Evolutionary conservation across 441 rosid species (phyloP).

Genomic region (Adansonia grandidieri): DNA sequence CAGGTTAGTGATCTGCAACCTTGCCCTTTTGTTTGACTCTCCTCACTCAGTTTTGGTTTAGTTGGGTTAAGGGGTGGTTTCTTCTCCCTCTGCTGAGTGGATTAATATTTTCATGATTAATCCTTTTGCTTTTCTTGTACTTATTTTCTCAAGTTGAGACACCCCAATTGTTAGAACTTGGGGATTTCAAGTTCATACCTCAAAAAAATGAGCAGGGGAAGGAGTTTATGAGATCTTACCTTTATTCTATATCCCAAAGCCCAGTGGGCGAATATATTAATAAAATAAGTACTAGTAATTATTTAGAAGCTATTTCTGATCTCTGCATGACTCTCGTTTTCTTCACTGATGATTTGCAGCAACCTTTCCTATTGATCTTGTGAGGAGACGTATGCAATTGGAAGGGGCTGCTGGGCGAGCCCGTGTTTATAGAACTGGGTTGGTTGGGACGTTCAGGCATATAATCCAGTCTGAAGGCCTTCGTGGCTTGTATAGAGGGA

Average conservation of each 20-base stretch:
- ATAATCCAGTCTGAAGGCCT: slow-evolving; percentile 77
- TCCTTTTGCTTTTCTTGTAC: background rate
- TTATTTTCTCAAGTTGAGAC: background rate
- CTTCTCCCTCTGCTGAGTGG: background rate
- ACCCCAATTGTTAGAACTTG: background rate
- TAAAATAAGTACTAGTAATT: background rate
- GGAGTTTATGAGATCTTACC: background rate
- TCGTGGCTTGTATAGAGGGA: slow-evolving; percentile 87
- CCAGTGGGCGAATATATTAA: background rate
- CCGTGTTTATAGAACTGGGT: slow-evolving; percentile 68
- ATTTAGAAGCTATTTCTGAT: slow-evolving; percentile 19
- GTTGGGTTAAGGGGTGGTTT: background rate
- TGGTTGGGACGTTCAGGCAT: slow-evolving; percentile 71
- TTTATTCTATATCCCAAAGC: background rate
- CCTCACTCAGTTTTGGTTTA: background rate
- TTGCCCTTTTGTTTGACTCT: background rate
- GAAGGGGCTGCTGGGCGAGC: slow-evolving; percentile 95
- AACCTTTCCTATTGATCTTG: slow-evolving; percentile 94
- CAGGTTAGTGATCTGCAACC: slow-evolving; percentile 49
- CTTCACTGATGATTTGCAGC: slow-evolving; percentile 44
- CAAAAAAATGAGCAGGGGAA: background rate
- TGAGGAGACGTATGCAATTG: slow-evolving; percentile 89
- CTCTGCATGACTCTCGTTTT: slow-evolving; percentile 1
- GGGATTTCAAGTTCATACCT: slow-evolving; percentile 2
- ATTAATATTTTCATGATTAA: background rate